phyloP scores from a whole-genome alignment of 768 basidiomycete species.

The Leccinum fibrillosum region DNA sequence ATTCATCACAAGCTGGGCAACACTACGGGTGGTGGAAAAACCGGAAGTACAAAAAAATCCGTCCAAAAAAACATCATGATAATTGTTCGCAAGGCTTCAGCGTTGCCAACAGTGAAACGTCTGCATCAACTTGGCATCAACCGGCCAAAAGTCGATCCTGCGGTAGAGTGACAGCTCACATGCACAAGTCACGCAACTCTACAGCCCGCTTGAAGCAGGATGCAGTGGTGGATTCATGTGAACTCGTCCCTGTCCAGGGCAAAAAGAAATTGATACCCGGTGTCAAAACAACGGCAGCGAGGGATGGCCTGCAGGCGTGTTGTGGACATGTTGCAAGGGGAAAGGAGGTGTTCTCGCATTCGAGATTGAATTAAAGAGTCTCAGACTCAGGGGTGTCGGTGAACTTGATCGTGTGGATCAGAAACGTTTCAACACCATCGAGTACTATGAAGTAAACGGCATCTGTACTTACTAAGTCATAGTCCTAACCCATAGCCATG shows the following conservation, averaged over 20 bases:
- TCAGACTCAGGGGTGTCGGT: conserved; percentile 20
- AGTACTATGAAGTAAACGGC: conserved; percentile 5
- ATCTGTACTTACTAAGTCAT: conserved; percentile 6
- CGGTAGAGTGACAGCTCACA: conserved; percentile 2
- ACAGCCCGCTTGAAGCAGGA: conserved; percentile 10
- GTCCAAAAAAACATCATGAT: background rate
- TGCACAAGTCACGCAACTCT: background rate
- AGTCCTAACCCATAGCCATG: background rate
- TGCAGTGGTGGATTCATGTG: background rate
- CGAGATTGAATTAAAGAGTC: conserved; percentile 23
- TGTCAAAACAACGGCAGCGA: conserved; percentile 8
- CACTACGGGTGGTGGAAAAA: background rate
- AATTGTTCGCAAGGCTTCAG: background rate
- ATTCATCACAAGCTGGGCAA: background rate
- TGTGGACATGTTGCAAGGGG: conserved; percentile 17
- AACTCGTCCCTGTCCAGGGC: conserved; percentile 1
- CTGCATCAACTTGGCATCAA: background rate
- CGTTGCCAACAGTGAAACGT: background rate
- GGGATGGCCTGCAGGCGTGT: conserved; percentile 10
- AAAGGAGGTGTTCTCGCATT: conserved; percentile 16
- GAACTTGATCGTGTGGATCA: conserved; percentile 18
- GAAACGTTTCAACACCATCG: conserved; percentile 21
- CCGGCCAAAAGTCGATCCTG: conserved; percentile 3
- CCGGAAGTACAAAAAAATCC: background rate
- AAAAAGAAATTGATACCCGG: conserved; percentile 5